phyloP scores from a whole-genome alignment of 1,284 basidiomycete genomes.

The Cystobasidium sp. region DNA sequence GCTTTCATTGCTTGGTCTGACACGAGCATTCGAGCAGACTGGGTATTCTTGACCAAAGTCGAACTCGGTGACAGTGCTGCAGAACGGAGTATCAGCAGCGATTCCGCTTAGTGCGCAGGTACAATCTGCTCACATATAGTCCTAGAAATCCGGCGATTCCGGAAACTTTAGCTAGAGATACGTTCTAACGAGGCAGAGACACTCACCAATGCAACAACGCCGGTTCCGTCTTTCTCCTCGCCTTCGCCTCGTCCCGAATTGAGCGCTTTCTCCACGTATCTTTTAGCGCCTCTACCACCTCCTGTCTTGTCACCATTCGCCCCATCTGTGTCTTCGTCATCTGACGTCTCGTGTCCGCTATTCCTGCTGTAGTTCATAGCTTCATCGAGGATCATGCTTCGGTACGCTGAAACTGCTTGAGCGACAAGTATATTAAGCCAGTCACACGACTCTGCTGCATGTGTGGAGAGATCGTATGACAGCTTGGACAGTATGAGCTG shows the following conservation, averaged over 20 bases:
- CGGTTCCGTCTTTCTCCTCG: constrained; percentile 43
- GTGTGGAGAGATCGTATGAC: constrained; percentile 62
- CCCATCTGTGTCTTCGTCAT: constrained; percentile 8
- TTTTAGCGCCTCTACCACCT: constrained; percentile 47
- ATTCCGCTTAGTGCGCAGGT: neutral
- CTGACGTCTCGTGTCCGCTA: constrained; percentile 7
- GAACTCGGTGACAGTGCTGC: constrained; percentile 62
- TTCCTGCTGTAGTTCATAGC: constrained; percentile 31
- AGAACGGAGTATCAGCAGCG: neutral
- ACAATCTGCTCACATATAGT: constrained; percentile 43
- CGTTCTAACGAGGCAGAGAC: no score
- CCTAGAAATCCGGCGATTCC: no score
- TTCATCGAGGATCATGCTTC: constrained; percentile 48
- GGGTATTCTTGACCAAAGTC: constrained; percentile 63
- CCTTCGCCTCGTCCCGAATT: constrained; percentile 43
- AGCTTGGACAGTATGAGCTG: constrained; percentile 60
- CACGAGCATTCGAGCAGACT: constrained; percentile 61
- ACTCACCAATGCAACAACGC: constrained; percentile 54
- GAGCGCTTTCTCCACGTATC: constrained; percentile 50
- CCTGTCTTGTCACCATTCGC: constrained; percentile 5
- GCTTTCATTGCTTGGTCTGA: constrained; percentile 62
- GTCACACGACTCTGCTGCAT: constrained; percentile 62
- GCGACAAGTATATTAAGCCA: constrained; percentile 65
- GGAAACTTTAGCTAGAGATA: no score
- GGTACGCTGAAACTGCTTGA: constrained; percentile 59